These are phyloP conservation scores for Pseudopyrenochaeta lycopersici DNA, from an alignment of 2,329 filamentous ascomycete species.

Conservation along the genomic window DNA sequence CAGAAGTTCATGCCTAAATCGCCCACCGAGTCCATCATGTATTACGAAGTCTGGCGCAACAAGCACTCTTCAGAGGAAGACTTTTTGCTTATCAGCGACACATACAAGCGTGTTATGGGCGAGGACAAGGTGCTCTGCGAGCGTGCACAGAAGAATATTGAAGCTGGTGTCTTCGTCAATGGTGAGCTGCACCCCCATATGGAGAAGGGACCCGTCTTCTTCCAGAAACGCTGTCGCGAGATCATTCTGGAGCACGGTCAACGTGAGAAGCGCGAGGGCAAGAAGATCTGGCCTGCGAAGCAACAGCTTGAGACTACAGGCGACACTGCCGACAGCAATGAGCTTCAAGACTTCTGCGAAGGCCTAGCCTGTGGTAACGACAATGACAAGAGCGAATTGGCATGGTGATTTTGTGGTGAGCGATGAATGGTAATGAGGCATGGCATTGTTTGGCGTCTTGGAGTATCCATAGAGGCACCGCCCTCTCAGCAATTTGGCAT, in stretches of 20 bases:
- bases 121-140: conserved; percentile 72
- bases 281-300: conserved; percentile 64
- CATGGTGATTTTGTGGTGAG: conserved; percentile 22
- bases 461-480: conserved; percentile 23
- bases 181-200: conserved; percentile 69
- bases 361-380: conserved; percentile 36
- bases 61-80: conserved; percentile 67
- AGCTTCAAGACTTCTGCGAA: conserved; percentile 39
- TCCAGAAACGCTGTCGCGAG: conserved; percentile 63
- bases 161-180: conserved; percentile 68
- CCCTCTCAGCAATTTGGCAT: conserved; percentile 14
- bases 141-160: conserved; percentile 68
- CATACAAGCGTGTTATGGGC: conserved; percentile 71
- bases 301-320: conserved; percentile 35
- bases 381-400: conserved; percentile 37
- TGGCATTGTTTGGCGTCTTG: conserved; percentile 29
- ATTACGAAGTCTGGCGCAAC: conserved; percentile 71
- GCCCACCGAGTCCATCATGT: conserved; percentile 63
- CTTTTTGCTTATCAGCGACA: conserved; percentile 65
- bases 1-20: conserved; percentile 68
- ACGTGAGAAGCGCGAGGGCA: conserved; percentile 55
- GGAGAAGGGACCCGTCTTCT: conserved; percentile 68
- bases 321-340: conserved; percentile 28
- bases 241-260: conserved; percentile 58
- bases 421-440: conserved; percentile 14